Evolutionary conservation across 2,329 filamentous ascomycete species (phyloP).

Genomic region (Fusarium mexicanum): DNA sequence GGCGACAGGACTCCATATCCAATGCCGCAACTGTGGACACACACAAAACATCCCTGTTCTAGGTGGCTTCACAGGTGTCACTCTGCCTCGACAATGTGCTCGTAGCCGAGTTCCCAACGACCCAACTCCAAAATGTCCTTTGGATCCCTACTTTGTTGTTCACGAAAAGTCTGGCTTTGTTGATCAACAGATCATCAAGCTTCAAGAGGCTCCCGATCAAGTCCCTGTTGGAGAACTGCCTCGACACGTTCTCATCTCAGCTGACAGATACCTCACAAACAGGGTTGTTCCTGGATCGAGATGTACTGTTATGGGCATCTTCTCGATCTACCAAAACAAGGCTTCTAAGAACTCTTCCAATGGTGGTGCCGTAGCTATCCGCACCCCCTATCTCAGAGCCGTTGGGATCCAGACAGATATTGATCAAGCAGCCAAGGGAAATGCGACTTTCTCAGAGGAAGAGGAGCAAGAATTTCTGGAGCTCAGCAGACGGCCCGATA

Average conservation of each 20-base stretch:
- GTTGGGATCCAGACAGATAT: conserved; percentile 92
- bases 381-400: conserved; percentile 92
- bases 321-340: conserved; percentile 97
- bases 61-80: conserved; percentile 88
- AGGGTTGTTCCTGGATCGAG: conserved; percentile 93
- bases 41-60: conserved; percentile 75
- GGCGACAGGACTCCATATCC: conserved; percentile 84
- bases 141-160: conserved; percentile 95
- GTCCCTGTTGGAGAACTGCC: conserved; percentile 97
- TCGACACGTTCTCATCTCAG: conserved; percentile 92
- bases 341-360: conserved; percentile 78
- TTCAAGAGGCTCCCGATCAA: conserved; percentile 97
- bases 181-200: conserved; percentile 97
- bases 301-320: conserved; percentile 96
- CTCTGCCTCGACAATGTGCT: conserved; percentile 81
- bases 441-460: conserved; percentile 86
- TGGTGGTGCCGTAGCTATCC: conserved; percentile 88
- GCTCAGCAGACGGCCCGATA: conserved; percentile 86
- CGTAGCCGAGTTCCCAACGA: conserved; percentile 73
- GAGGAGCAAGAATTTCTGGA: conserved; percentile 97
- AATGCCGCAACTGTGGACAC: conserved; percentile 87
- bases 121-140: conserved; percentile 77
- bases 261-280: conserved; percentile 96
- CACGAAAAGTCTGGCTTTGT: conserved; percentile 96
- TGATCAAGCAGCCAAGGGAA: conserved; percentile 88